Conservation (phyloP, 2,329 filamentous ascomycete species). For the Paracorniculantispora psalliotae region DNA sequence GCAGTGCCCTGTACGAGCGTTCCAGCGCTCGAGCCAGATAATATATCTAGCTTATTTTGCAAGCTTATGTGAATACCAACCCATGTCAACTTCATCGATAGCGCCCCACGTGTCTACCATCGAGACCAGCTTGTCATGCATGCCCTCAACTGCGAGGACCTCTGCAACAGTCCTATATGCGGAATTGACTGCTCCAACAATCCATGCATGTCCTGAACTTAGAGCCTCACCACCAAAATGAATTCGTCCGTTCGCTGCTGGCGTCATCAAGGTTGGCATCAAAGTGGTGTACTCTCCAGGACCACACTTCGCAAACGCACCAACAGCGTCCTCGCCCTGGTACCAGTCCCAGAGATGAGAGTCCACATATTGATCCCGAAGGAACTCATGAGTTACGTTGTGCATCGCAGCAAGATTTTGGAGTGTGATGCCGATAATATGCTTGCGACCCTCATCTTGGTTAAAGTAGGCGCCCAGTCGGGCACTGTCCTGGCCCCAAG, state of each 20-base stretch:
- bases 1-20: too few relatives aligned
- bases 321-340: constrained; percentile 19
- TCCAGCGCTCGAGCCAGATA: too few relatives aligned
- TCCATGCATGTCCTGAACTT: constrained; percentile 23
- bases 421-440: constrained; percentile 18
- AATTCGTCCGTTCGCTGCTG: constrained; percentile 20
- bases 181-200: constrained; percentile 23
- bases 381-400: constrained; percentile 19
- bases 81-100: constrained; percentile 21
- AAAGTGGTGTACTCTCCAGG: constrained; percentile 21
- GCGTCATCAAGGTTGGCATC: constrained; percentile 21
- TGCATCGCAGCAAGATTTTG: constrained; percentile 19
- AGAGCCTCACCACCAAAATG: constrained; percentile 24
- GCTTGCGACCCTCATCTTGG: constrained; percentile 13
- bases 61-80: constrained; percentile 18
- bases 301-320: constrained; percentile 23
- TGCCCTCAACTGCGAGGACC: constrained; percentile 15
- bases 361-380: constrained; percentile 17
- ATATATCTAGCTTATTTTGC: too few relatives aligned
- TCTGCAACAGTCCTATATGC: constrained; percentile 19
- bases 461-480: constrained; percentile 20
- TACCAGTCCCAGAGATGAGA: constrained; percentile 23
- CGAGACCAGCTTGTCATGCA: constrained; percentile 12
- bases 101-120: constrained; percentile 18
- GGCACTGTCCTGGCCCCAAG: constrained; percentile 22